Percentiles rank a stretch among this genome's conserved stretches.
phyloP scores from a whole-genome alignment of 2,329 filamentous ascomycete genomes.

The Microsporum audouinii region DNA sequence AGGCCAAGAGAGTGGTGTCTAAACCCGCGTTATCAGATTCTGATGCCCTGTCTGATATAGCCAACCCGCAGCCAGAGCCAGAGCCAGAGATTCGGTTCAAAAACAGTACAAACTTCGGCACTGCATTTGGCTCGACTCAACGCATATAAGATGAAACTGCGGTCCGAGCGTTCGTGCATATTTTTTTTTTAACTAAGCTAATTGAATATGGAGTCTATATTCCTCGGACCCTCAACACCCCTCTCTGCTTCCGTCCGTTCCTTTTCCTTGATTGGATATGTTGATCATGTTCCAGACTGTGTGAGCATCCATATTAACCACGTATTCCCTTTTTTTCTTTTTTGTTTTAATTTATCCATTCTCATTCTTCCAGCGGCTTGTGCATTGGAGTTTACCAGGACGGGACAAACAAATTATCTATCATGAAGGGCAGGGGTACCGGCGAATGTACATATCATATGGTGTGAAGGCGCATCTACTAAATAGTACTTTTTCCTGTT shows the following conservation, averaged over 20 bases:
- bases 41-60: background rate
- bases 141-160: background rate
- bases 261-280: background rate
- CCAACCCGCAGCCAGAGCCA: conserved; percentile 20
- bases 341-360: background rate
- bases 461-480: background rate
- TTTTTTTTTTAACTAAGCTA: no score
- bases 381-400: background rate
- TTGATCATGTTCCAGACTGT: background rate
- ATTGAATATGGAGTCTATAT: no score
- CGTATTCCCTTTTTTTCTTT: no score
- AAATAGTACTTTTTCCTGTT: background rate
- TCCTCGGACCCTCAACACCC: no score
- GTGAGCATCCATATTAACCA: background rate
- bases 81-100: conserved; percentile 36
- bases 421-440: background rate
- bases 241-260: background rate
- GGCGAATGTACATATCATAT: background rate
- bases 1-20: conserved; percentile 26
- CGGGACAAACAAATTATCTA: background rate
- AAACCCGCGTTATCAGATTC: conserved; percentile 16
- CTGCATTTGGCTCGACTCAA: conserved; percentile 30
- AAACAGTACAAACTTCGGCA: conserved; percentile 38
- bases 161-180: background rate
- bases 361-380: background rate